A percentile compares a stretch with the other conserved stretches of the same genome.
Evolutionary conservation across 345 rosid genomes (phyloP).

Genomic region (Brassica incana): DNA sequence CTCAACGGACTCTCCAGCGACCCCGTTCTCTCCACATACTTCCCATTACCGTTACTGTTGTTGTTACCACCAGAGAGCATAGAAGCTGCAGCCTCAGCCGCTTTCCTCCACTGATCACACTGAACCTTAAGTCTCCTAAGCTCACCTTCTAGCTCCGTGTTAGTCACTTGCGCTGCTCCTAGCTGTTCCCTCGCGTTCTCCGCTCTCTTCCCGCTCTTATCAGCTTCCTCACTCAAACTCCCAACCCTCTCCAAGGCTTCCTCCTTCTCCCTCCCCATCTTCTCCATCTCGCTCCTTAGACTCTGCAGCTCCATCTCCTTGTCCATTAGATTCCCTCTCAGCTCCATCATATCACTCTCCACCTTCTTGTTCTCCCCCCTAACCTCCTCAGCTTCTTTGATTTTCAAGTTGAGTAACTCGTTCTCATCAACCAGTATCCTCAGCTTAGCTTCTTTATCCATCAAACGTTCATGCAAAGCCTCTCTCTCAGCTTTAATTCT

Average conservation of each 20-base stretch:
- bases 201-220: slow-evolving; percentile 65
- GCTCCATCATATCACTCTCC: background rate
- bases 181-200: slow-evolving; percentile 64
- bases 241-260: slow-evolving; percentile 71
- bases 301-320: slow-evolving; percentile 57
- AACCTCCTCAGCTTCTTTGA: slow-evolving; percentile 34
- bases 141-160: slow-evolving; percentile 80
- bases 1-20: slow-evolving; percentile 56
- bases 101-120: slow-evolving; percentile 98
- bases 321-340: slow-evolving; percentile 40
- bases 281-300: slow-evolving; percentile 55
- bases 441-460: slow-evolving; percentile 66
- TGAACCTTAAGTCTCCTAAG: slow-evolving; percentile 91
- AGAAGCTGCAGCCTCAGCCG: slow-evolving; percentile 93
- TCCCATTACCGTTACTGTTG: slow-evolving; percentile 48
- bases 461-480: slow-evolving; percentile 52
- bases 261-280: slow-evolving; percentile 50
- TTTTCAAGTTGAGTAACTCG: slow-evolving; percentile 50
- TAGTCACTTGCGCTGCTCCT: slow-evolving; percentile 71
- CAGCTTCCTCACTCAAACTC: slow-evolving; percentile 66
- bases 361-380: background rate
- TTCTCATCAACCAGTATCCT: slow-evolving; percentile 50
- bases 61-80: slow-evolving; percentile 72
- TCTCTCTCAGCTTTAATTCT: slow-evolving; percentile 47
- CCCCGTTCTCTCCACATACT: slow-evolving; percentile 58